Conservation (phyloP, 371 early-diverging fungal genomes). For the Smittium culicis region DNA sequence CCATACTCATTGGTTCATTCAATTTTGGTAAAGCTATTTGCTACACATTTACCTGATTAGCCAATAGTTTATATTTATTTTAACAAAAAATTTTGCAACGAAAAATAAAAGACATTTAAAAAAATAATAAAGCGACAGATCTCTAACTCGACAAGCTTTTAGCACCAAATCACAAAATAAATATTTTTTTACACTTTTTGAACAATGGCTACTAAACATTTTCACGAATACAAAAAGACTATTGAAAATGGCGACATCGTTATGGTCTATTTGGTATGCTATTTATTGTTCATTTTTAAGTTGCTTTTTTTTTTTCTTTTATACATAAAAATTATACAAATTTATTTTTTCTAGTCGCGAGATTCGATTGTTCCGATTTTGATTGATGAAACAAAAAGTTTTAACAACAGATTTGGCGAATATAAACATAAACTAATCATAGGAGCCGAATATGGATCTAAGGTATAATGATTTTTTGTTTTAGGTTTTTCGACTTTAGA, state of each 20-base stretch:
- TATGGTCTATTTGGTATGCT: conserved; percentile 41
- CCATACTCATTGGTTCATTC: too few species aligned
- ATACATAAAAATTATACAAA: neutral
- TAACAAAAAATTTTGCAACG: too few species aligned
- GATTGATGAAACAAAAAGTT: conserved; percentile 40
- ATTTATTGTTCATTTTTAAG: neutral
- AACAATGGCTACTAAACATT: neutral
- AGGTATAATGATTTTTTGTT: conserved; percentile 28
- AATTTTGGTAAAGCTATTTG: too few species aligned
- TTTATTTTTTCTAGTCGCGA: conserved; percentile 36
- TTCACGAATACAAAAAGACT: conserved; percentile 31
- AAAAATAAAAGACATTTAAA: too few species aligned
- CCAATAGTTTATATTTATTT: too few species aligned
- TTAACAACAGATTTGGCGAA: conserved; percentile 52
- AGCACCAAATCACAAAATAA: too few species aligned
- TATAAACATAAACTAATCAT: conserved; percentile 58
- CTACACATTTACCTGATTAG: too few species aligned
- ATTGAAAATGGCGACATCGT: conserved; percentile 46
- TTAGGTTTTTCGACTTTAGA: neutral
- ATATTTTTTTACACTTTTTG: too few species aligned
- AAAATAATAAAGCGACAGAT: too few species aligned
- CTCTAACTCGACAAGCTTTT: too few species aligned
- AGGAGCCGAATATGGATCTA: conserved; percentile 69
- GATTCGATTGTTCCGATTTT: conserved; percentile 45
- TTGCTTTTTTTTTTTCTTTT: neutral